Evolutionary conservation across 2,329 filamentous ascomycete genomes (phyloP), one percentile per base, ranked within the genome.

Genomic region (Alternaria tenuissima): DNA sequence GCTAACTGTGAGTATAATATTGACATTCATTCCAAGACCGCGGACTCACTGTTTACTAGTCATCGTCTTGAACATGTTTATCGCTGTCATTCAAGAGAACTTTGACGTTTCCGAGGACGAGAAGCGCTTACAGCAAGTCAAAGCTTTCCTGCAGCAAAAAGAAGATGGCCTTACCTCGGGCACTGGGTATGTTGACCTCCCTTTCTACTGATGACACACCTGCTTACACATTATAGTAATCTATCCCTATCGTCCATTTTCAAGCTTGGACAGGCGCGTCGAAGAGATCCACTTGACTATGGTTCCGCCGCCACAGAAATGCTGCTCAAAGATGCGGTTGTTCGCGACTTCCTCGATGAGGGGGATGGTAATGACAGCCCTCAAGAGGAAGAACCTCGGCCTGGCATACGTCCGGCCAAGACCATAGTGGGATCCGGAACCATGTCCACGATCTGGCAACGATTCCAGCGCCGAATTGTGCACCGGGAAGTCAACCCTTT

Each of bases 1-100:
- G 87, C 93, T 6, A 97, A 96, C 78, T 94, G 75, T 79, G 69
- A 72, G 76, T 72, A 16, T 7, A 42, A 41, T 22, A 1, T 22
- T n/a, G 22, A 20, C 16, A 6, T 18, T 7, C 5, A 12, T 18
- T 32, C 6, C 8, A 6, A 43, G 3, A 52, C 9, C 8, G 36
- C 8, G 18, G 20, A 34, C 68, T 75, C 62, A 73, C 34, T 9
- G 12, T 2, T 11, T 3, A 20, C 7, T 43, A 77, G 75, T 98
- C 76, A 96, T 99, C 80, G 87, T 98, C 63, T 82, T 99, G 82
- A 99, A 98, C 76, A 99, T 99, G 95, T 99, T 99, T 84, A 98
- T 99, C 91, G 95, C 95, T 84, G 95, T 99, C 81, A 99, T 99
- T 67, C 95, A 99, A 78, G 95, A 99, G 76, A 99, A 97, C 74